These are phyloP conservation scores for Tieghemiomyces parasiticus DNA, from an alignment of 192 early-diverging fungal genomes.

Conservation along the genomic window DNA sequence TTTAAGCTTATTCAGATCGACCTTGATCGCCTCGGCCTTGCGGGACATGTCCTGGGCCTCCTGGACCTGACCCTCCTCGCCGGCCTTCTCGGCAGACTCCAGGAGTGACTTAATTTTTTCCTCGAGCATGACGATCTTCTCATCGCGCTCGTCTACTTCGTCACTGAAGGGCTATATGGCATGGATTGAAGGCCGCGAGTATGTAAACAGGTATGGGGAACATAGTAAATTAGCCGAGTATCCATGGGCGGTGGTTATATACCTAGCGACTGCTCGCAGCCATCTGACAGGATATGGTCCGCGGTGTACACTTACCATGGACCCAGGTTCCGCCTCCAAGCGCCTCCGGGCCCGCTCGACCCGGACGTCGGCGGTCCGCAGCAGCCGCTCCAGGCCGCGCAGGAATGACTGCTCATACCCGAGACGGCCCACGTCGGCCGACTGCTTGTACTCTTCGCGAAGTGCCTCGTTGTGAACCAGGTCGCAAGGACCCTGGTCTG, in stretches of 20 bases:
- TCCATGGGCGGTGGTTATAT: too few relatives aligned
- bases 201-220: too few relatives aligned
- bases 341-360: conserved; percentile 55
- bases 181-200: too few relatives aligned
- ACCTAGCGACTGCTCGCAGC: too few relatives aligned
- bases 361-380: conserved; percentile 51
- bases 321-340: conserved; percentile 45
- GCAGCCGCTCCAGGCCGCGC: conserved; percentile 39
- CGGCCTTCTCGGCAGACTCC: conserved; percentile 50
- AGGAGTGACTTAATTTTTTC: conserved; percentile 58
- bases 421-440: conserved; percentile 45
- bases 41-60: conserved; percentile 47
- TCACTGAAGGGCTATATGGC: conserved; percentile 33
- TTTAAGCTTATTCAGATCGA: conserved; percentile 37
- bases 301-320: conserved; percentile 35
- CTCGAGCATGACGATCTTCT: conserved; percentile 63
- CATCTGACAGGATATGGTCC: too few relatives aligned
- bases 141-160: conserved; percentile 62
- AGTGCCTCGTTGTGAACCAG: conserved; percentile 73
- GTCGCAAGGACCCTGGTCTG: conserved; percentile 62
- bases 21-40: conserved; percentile 51
- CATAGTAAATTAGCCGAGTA: too few relatives aligned
- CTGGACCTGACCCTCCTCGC: conserved; percentile 56
- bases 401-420: conserved; percentile 65
- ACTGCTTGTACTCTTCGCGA: conserved; percentile 38